Base-by-base conservation (phyloP, 2,329 filamentous ascomycete genomes). In the Akanthomyces uredinophilus region DNA sequence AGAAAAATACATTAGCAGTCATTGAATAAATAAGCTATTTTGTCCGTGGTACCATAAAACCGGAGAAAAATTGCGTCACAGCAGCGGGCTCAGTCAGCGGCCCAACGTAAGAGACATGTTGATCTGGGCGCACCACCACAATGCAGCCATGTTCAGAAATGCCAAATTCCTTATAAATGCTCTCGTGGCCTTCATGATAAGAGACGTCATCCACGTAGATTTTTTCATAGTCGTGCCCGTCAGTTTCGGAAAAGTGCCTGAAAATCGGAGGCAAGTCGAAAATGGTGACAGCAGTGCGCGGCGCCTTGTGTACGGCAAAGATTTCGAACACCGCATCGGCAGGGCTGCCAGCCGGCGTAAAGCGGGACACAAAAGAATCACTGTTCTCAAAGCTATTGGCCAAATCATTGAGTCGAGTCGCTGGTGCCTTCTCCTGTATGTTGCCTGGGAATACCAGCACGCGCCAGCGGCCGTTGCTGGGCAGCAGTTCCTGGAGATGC, bases 81-180 rank as follows among this genome's bases (percentile, higher is more conserved):
- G 68, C 68, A 2, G 68, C 70, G 41, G 75, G 73, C 37, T 75
- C 73, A 24, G 77, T 73, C 22, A 79, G 64, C 18, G 74, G 70
- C 1, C 74, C 73, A 1, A 79, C 66, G 67, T 73, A 75, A 1
- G 71, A 80, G 37, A 90, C 81, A 71, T 91, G 87, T 69, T 88
- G 86, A 75, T 91, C 89, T 2, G 88, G 89, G 54, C 89, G 73
- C 2, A 87, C 75, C 1, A 87, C 74, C 0, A 89, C 81, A 4
- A 86, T 73, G 64, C 83, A 85, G 0, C 88, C 87, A 22, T 73
- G 72, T 59, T 81, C 74, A 20, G 66, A 70, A 65, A 91, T 76
- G 0, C 86, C 87, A 62, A 86, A 87, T 4, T 78, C 79, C 61
- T 80, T 74, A 67, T 89, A 85, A 0, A 79, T 77, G 10, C 77